These are phyloP conservation scores for Rhytidhysteron rufulum DNA, from an alignment of 2,329 filamentous ascomycete genomes.

Conservation along the genomic window DNA sequence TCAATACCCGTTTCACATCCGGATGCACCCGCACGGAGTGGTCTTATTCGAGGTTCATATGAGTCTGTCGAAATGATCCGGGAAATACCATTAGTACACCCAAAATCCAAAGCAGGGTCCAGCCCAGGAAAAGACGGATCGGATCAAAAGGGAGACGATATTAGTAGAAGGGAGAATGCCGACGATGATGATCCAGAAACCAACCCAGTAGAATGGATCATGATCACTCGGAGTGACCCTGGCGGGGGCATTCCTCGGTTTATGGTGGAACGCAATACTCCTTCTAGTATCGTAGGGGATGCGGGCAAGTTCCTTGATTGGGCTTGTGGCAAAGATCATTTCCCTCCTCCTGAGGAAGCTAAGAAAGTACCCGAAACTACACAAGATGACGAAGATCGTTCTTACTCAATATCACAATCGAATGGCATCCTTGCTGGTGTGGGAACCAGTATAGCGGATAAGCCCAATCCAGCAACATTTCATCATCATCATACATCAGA, in stretches of 20 bases:
- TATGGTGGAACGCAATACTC: slow-evolving; percentile 87
- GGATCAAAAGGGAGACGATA: slow-evolving; percentile 34
- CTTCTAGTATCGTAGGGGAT: slow-evolving; percentile 73
- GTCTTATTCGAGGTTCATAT: slow-evolving; percentile 80
- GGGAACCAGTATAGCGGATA: slow-evolving; percentile 34
- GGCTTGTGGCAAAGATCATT: slow-evolving; percentile 55
- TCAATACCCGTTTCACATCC: slow-evolving; percentile 80
- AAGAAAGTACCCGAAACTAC: slow-evolving; percentile 11
- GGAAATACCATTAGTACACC: slow-evolving; percentile 62
- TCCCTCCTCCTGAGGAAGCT: slow-evolving; percentile 33
- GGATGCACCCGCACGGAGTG: slow-evolving; percentile 64
- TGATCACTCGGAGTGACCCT: slow-evolving; percentile 86
- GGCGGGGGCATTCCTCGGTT: slow-evolving; percentile 85
- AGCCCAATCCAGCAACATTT: slow-evolving; percentile 13
- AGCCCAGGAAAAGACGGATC: slow-evolving; percentile 37
- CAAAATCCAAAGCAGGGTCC: slow-evolving; percentile 27
- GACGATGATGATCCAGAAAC: slow-evolving; percentile 45
- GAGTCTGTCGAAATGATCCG: slow-evolving; percentile 90
- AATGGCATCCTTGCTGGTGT: slow-evolving; percentile 36
- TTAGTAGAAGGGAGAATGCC: slow-evolving; percentile 21
- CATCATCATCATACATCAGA: slow-evolving; percentile 10
- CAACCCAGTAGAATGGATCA: slow-evolving; percentile 81
- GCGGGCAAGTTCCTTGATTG: slow-evolving; percentile 79
- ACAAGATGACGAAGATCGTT: slow-evolving; percentile 14
- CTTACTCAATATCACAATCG: slow-evolving; percentile 24